Percentiles rank a stretch among this genome's conserved stretches.
Evolutionary conservation across 1,139 yeast genomes (phyloP).

Genomic region (Suhomyces choctaworum): DNA sequence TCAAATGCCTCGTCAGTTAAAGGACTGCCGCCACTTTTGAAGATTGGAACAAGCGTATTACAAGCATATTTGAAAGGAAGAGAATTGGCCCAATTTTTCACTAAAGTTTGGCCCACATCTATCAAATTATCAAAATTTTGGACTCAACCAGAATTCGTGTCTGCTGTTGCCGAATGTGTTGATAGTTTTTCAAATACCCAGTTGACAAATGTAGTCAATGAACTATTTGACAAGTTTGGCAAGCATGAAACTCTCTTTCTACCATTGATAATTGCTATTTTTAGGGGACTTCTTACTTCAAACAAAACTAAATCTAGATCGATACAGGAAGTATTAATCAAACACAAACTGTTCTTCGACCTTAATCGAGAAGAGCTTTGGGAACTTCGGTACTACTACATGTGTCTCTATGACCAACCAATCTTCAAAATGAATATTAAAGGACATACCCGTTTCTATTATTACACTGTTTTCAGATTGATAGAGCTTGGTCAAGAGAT

Average conservation of each 20-base stretch:
- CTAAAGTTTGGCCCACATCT: slow-evolving; percentile 44
- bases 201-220: slow-evolving; percentile 26
- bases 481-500: slow-evolving; percentile 36
- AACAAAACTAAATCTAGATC: slow-evolving; percentile 22
- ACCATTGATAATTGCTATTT: slow-evolving; percentile 36
- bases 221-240: slow-evolving; percentile 15
- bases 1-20: slow-evolving; percentile 3
- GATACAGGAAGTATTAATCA: slow-evolving; percentile 17
- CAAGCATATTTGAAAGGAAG: slow-evolving; percentile 57
- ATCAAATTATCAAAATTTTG: slow-evolving; percentile 27
- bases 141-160: slow-evolving; percentile 30
- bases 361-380: slow-evolving; percentile 30
- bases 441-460: slow-evolving; percentile 24
- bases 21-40: slow-evolving; percentile 9
- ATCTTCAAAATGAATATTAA: slow-evolving; percentile 15
- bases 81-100: slow-evolving; percentile 53
- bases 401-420: slow-evolving; percentile 46
- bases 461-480: slow-evolving; percentile 45
- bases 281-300: slow-evolving; percentile 39
- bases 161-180: slow-evolving; percentile 40
- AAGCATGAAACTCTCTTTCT: slow-evolving; percentile 12
- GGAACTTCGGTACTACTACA: slow-evolving; percentile 47
- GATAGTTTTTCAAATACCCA: slow-evolving; percentile 50
- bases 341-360: slow-evolving; percentile 14
- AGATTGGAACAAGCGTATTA: slow-evolving; percentile 42